Conservation (phyloP, 2,329 filamentous ascomycete species). For the Alternaria ventricosa region DNA sequence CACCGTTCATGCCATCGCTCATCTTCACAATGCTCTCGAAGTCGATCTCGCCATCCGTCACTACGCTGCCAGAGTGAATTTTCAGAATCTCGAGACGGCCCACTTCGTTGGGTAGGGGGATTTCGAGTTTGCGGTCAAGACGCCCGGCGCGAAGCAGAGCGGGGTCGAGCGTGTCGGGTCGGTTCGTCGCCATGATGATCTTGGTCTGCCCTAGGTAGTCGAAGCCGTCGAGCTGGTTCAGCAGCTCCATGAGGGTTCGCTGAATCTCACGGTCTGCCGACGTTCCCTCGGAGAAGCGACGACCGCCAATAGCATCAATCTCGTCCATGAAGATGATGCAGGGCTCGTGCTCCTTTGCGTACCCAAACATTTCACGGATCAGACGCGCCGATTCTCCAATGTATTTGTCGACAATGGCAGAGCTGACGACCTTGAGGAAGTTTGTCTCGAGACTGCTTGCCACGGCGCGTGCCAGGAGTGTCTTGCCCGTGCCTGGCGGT, state of each 20-base stretch:
- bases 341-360: slow-evolving; percentile 98
- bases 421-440: slow-evolving; percentile 98
- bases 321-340: slow-evolving; percentile 99
- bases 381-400: slow-evolving; percentile 97
- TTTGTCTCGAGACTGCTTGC: slow-evolving; percentile 97
- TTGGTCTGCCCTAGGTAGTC: slow-evolving; percentile 99
- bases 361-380: slow-evolving; percentile 99
- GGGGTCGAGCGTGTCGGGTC: slow-evolving; percentile 94
- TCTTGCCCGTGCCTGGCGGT: slow-evolving; percentile 96
- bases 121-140: slow-evolving; percentile 97
- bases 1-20: slow-evolving; percentile 97
- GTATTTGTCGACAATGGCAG: slow-evolving; percentile 99
- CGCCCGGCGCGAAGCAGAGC: slow-evolving; percentile 90
- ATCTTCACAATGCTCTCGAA: slow-evolving; percentile 99
- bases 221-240: slow-evolving; percentile 98
- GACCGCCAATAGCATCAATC: slow-evolving; percentile 97
- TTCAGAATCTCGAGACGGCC: slow-evolving; percentile 96
- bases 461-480: slow-evolving; percentile 88
- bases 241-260: slow-evolving; percentile 95
- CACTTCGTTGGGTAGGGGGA: slow-evolving; percentile 95
- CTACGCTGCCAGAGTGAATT: slow-evolving; percentile 88
- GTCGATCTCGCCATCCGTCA: slow-evolving; percentile 93
- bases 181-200: slow-evolving; percentile 99
- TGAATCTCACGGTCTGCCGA: slow-evolving; percentile 98
- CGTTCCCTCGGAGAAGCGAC: slow-evolving; percentile 95